Base-by-base conservation (phyloP, 2,329 filamentous ascomycete genomes). In the Phialophora chinensis region DNA sequence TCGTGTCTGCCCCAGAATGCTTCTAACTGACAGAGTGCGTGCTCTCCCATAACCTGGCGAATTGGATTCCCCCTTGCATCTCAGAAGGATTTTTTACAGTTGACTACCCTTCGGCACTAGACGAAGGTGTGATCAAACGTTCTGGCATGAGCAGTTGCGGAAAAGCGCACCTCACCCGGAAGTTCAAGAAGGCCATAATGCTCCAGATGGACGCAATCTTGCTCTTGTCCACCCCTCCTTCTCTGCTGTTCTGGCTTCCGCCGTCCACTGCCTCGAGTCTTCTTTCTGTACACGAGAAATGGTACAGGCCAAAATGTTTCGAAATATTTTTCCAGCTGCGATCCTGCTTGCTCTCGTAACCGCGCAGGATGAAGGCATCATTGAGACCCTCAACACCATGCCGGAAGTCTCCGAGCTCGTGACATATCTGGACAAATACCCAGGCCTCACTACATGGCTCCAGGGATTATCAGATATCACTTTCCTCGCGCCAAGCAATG, bases 401-500 rank as follows among this genome's bases (percentile, higher is more conserved):
- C 14, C 60, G 12, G 60, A 71, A 29, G 58, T 73, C 8, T 72
- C 72, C 5, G 63, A 64, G 23, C 60, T 73, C 47, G 63, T 63
- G 20, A 55, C 35, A 20, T 60, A 57, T 20, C 57, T 71, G 35
- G 31, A 57, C 33, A 23, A 53, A 5, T 49, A 65, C 38, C 62
- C 66, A 2, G 62, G 58, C 12, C 62, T 66, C 23, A 59, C 55
- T 5, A 20, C 42, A 29, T 55, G 57, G 54, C 75, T 87, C 31
- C 38, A 62, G 42, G 72, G 70, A 42, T 76, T 80, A 3, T 71
- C 72, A 10, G 86, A 88, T 72, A 78, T 88, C 63, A 89, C 87
- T 6, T 76, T 88, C 53, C 79, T 88, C 10, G 86, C 86, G 0
- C 86, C 86, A 0, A 83, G 78, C 72, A 86, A 88, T 72, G 73